These are phyloP conservation scores for Hypoxylon crocopeplum DNA, from an alignment of 495 filamentous ascomycete genomes.

Conservation along the genomic window DNA sequence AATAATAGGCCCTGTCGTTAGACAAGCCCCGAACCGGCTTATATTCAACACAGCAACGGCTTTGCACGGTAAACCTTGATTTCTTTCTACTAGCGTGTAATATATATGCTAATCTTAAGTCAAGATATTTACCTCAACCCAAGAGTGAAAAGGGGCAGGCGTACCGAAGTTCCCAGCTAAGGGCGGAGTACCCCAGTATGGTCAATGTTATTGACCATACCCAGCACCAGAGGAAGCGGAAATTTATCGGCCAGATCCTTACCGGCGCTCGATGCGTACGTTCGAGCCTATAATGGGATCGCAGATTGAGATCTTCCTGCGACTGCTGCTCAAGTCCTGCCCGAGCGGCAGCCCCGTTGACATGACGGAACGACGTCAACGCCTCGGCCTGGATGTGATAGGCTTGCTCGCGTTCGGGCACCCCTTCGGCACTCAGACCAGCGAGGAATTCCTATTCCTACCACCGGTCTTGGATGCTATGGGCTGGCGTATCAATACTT, in stretches of 20 bases:
- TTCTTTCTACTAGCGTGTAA: too few species aligned
- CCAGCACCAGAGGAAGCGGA: conserved; percentile 12
- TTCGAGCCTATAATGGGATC: conserved; percentile 21
- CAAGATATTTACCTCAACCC: too few species aligned
- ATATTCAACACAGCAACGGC: too few species aligned
- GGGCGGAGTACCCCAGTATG: too few species aligned
- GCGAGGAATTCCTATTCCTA: not conserved
- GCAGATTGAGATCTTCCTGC: conserved; percentile 19
- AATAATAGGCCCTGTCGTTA: too few species aligned
- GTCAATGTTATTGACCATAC: conserved; percentile 3
- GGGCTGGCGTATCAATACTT: not conserved
- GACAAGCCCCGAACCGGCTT: too few species aligned
- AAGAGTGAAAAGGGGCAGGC: too few species aligned
- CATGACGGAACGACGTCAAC: not conserved
- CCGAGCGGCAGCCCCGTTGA: not conserved
- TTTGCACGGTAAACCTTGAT: too few species aligned
- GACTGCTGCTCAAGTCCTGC: conserved; percentile 15
- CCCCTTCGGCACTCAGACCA: not conserved
- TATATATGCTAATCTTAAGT: too few species aligned
- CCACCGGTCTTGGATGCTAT: not conserved
- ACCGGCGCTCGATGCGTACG: conserved; percentile 10
- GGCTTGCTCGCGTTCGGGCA: not conserved
- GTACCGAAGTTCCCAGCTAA: too few species aligned
- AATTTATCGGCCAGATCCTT: conserved; percentile 14
- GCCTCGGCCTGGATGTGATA: not conserved